Evolutionary conservation across 1,284 basidiomycete genomes (phyloP).

Genomic region (Cutaneotrichosporon sp.): DNA sequence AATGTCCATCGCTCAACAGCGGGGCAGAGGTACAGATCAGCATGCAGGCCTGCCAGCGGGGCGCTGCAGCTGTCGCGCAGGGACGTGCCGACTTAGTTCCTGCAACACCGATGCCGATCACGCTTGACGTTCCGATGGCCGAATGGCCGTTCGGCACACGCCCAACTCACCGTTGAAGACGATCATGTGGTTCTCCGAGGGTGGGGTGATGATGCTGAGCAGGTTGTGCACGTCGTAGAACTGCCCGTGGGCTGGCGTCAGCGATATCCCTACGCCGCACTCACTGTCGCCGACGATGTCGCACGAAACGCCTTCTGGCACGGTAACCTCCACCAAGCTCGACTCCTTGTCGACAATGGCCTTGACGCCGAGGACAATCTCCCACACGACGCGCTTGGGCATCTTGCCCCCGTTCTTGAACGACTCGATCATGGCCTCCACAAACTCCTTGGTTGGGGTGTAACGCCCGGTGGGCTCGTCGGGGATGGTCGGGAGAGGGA

Average conservation of each 20-base stretch:
- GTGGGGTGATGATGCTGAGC: slow-evolving; percentile 79
- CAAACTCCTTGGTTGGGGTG: slow-evolving; percentile 72
- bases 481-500: slow-evolving; percentile 63
- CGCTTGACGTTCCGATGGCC: neutral
- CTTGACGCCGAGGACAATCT: slow-evolving; percentile 85
- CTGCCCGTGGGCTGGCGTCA: slow-evolving; percentile 57
- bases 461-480: slow-evolving; percentile 59
- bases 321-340: slow-evolving; percentile 74
- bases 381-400: slow-evolving; percentile 87
- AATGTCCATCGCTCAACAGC: neutral
- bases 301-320: slow-evolving; percentile 76
- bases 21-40: neutral
- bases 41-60: neutral
- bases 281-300: slow-evolving; percentile 86
- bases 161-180: slow-evolving; percentile 70
- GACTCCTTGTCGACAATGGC: slow-evolving; percentile 74
- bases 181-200: slow-evolving; percentile 75
- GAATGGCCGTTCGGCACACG: no score
- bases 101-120: neutral
- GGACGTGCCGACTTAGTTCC: no score
- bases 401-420: slow-evolving; percentile 83
- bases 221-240: slow-evolving; percentile 93
- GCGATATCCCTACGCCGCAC: slow-evolving; percentile 17
- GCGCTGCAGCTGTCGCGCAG: no score
- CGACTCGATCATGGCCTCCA: slow-evolving; percentile 83